Evolutionary conservation across 2,329 filamentous ascomycete genomes (phyloP).

Genomic region (Fusarium chuoi): DNA sequence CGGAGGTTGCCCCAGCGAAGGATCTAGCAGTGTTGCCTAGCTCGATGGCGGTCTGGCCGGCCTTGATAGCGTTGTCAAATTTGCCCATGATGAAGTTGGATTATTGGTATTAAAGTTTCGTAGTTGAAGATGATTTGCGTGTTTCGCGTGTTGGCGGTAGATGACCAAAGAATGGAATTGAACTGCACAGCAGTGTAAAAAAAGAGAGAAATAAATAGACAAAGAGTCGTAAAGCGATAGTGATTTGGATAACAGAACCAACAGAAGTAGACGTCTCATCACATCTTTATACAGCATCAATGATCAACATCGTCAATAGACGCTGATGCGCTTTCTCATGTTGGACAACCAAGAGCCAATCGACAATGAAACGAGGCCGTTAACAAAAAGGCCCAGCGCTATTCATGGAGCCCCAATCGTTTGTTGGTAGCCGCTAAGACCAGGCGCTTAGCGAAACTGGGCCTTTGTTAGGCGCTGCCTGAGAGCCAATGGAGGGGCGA

Average conservation of each 20-base stretch:
- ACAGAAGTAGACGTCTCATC: neutral
- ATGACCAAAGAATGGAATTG: constrained; percentile 4
- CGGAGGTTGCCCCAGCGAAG: constrained; percentile 42
- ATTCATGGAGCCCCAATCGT: constrained; percentile 34
- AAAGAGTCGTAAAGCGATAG: constrained; percentile 1
- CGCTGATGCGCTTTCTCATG: constrained; percentile 5
- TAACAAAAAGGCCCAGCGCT: constrained; percentile 10
- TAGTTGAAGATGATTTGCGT: neutral
- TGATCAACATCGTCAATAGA: constrained; percentile 3
- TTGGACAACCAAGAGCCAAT: constrained; percentile 28
- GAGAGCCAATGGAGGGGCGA: constrained; percentile 15
- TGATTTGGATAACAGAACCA: constrained; percentile 1
- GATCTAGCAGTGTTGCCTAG: constrained; percentile 45
- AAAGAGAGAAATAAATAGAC: neutral
- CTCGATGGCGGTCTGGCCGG: constrained; percentile 49
- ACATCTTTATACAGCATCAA: constrained; percentile 17
- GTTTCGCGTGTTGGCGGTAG: neutral
- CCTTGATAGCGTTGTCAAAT: constrained; percentile 46
- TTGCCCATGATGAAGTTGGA: constrained; percentile 43
- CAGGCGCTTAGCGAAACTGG: constrained; percentile 42
- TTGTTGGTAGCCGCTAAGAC: constrained; percentile 27
- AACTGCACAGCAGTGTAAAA: constrained; percentile 35
- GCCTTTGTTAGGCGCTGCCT: constrained; percentile 17
- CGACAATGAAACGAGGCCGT: constrained; percentile 21
- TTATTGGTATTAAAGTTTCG: neutral